Conservation (phyloP, 2,329 filamentous ascomycete genomes). For the Knoxdaviesia proteae region DNA sequence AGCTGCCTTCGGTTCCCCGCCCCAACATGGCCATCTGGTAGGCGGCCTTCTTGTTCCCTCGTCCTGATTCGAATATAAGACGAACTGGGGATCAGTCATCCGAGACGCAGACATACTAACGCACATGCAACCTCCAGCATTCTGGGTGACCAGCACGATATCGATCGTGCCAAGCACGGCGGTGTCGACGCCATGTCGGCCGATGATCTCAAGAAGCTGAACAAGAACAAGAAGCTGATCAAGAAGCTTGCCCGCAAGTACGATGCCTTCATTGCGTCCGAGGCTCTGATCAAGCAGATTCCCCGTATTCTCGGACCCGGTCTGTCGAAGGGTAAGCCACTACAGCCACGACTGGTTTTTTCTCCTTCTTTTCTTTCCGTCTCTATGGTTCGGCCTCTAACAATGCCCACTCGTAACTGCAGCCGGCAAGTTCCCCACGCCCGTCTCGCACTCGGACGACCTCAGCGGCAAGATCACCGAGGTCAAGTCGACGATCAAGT, state of each 20-base stretch:
- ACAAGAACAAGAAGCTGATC: constrained; percentile 99
- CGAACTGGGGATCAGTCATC: too few relatives aligned
- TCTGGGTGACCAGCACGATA: constrained; percentile 72
- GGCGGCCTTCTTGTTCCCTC: neutral
- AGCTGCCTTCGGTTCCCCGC: constrained; percentile 76
- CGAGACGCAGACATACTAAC: neutral
- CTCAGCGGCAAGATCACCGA: constrained; percentile 90
- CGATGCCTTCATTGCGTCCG: constrained; percentile 96
- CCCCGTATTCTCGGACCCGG: constrained; percentile 97
- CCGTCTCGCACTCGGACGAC: constrained; percentile 92
- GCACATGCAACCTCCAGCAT: constrained; percentile 18
- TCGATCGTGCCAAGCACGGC: constrained; percentile 98
- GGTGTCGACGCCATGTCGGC: constrained; percentile 95
- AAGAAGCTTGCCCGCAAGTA: constrained; percentile 99
- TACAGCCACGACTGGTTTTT: neutral
- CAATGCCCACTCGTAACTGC: constrained; percentile 6
- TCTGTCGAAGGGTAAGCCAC: constrained; percentile 77
- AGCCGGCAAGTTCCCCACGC: constrained; percentile 99
- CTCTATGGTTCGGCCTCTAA: constrained; percentile 6
- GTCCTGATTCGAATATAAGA: neutral
- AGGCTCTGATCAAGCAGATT: constrained; percentile 98
- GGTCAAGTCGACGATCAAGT: constrained; percentile 99
- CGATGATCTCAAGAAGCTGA: constrained; percentile 99
- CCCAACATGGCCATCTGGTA: constrained; percentile 71
- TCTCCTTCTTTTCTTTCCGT: neutral